Evolutionary conservation across 192 early-diverging fungal genomes (phyloP), one percentile per base, ranked within the genome.

Genomic region (Gamsiella multidivaricata): DNA sequence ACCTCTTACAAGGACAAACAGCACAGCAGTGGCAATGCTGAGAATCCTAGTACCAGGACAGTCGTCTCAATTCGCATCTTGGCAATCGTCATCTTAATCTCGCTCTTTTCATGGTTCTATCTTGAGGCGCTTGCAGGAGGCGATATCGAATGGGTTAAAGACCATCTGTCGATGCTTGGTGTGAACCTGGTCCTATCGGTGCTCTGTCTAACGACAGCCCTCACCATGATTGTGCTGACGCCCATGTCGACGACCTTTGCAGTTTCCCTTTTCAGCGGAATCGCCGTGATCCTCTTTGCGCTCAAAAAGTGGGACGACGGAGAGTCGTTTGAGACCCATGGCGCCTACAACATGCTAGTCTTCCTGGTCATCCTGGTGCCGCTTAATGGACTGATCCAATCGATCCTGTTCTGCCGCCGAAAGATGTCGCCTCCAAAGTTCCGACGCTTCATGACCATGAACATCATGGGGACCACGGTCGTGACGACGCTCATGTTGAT

Each of bases 331-430:
- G 83, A 88, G 36, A 37, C 73, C 15, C 86, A 88, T 46, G 86
- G 86, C 0, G 82, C 85, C 28, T 88, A 88, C 68, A 88, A 88
- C 34, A 42, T 88, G 57, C 70, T 88, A 11, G 86, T 88, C n/a
- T 84, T 86, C 25, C 23, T 86, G 71, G 76, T 70, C 5, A 84
- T 88, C n/a, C 71, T 55, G 15, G 33, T 88, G 1, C 87, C 85
- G 3, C 69, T 88, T 20, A 88, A 88, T 58, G 8, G 79, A 14
- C 61, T 70, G 9, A 60, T 88, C 46, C 83, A 80, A 20, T 45
- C 60, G 33, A 59, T 86, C 6, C 42, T 75, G 7, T 28, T 54
- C 28, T 75, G 63, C 20, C 63, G 61, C 25, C 63, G 64, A 22
- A 66, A 54, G 49, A 67, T 75, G 72, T 9, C 26, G 17, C 57